Conservation (phyloP, 371 early-diverging fungal species). For the Lichtheimia corymbifera region DNA sequence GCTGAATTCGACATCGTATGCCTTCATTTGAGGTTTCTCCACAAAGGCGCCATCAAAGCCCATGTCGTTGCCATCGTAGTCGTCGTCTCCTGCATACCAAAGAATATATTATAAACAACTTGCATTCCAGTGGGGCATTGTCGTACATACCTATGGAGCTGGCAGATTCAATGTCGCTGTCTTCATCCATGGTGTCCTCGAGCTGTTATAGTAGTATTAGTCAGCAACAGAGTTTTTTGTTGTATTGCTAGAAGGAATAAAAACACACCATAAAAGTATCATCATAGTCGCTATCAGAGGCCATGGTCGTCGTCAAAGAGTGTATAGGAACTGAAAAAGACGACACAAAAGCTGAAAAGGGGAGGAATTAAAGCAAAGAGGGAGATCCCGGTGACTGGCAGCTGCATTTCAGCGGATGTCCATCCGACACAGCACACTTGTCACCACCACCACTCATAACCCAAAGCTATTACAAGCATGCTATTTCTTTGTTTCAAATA, state of each 20-base stretch:
- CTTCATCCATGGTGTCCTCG: conserved; percentile 24
- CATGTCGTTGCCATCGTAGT: conserved; percentile 32
- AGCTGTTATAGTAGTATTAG: conserved; percentile 10
- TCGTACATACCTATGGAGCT: conserved; percentile 35
- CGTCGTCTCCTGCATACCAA: conserved; percentile 25
- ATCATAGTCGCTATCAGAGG: conserved; percentile 25
- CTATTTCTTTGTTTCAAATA: too few species aligned
- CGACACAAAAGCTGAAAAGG: not conserved
- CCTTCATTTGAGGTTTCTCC: conserved; percentile 32
- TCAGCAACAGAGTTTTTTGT: conserved; percentile 7
- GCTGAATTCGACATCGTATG: conserved; percentile 44
- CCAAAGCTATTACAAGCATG: too few species aligned
- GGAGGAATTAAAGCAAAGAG: not conserved
- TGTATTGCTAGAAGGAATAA: not conserved
- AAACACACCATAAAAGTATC: conserved; percentile 19
- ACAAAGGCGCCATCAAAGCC: conserved; percentile 35
- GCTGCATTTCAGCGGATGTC: too few species aligned
- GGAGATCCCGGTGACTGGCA: too few species aligned
- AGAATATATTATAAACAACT: too few species aligned
- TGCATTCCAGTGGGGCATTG: not conserved
- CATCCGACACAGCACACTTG: too few species aligned
- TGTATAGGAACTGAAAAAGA: not conserved
- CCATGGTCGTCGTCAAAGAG: conserved; percentile 6
- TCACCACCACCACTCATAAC: too few species aligned
- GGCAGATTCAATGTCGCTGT: conserved; percentile 30